These are phyloP conservation scores for Fraxinus anomala DNA, from an alignment of 257 asterid species.

Conservation along the genomic window DNA sequence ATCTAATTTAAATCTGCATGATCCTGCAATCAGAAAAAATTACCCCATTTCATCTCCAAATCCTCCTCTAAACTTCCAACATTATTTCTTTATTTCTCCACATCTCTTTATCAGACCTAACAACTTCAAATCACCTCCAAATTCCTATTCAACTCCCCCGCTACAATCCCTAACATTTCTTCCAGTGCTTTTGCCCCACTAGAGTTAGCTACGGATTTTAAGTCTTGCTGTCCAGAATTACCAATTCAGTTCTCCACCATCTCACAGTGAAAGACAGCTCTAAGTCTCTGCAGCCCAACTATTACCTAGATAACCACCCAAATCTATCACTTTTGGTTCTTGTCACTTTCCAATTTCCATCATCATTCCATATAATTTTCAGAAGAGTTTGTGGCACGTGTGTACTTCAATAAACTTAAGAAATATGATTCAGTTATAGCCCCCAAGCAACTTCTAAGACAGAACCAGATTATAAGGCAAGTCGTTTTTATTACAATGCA, in stretches of 20 bases:
- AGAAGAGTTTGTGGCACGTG: neutral
- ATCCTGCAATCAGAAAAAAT: neutral
- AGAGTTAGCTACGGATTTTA: neutral
- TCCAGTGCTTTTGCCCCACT: neutral
- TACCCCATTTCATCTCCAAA: neutral
- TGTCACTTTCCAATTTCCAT: neutral
- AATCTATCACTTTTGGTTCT: neutral
- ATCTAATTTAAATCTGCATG: neutral
- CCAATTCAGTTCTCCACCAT: neutral
- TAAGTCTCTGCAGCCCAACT: neutral
- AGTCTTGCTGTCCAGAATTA: neutral
- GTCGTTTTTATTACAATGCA: neutral
- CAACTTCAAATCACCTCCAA: neutral
- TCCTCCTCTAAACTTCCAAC: neutral
- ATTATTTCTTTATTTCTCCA: neutral
- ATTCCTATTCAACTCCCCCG: neutral
- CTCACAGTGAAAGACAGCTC: neutral
- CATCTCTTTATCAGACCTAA: neutral
- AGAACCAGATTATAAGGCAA: neutral
- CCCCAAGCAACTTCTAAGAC: neutral
- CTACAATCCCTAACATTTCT: neutral
- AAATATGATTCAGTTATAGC: neutral
- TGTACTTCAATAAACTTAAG: neutral
- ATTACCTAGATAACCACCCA: neutral
- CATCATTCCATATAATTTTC: neutral